A percentile compares a stretch with the other conserved stretches of the same genome.
These are phyloP conservation scores for Linanthus parryae DNA, from an alignment of 148 eudicot genomes.

Conservation along the genomic window DNA sequence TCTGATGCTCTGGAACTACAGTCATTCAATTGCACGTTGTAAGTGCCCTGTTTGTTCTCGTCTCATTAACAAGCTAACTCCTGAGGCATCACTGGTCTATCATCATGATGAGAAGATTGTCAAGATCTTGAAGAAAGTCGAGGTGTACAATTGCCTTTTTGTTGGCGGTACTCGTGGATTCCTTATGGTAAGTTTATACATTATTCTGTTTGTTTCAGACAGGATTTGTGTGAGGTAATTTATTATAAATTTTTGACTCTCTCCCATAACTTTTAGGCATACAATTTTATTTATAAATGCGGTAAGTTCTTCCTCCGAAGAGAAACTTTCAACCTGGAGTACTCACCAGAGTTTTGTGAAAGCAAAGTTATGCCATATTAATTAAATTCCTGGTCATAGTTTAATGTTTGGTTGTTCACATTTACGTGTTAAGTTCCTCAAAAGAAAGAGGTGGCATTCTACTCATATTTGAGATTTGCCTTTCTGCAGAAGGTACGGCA, in stretches of 20 bases:
- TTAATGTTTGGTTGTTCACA: neutral
- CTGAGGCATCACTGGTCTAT: conserved; percentile 21
- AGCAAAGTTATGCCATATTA: neutral
- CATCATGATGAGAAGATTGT: conserved; percentile 25
- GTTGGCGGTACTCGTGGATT: conserved; percentile 40
- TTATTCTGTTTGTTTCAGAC: neutral
- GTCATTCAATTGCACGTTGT: conserved; percentile 37
- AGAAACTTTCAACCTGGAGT: neutral
- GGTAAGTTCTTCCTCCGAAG: neutral
- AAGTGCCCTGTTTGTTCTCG: conserved; percentile 56
- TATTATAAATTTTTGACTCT: neutral
- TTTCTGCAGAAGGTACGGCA: conserved; percentile 27
- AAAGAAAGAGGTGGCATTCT: neutral
- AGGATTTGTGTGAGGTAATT: neutral
- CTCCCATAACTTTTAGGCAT: neutral
- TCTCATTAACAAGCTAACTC: conserved; percentile 31
- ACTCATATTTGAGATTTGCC: conserved; percentile 6
- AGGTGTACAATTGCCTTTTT: conserved; percentile 45
- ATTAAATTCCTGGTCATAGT: neutral
- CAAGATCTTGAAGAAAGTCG: conserved; percentile 31
- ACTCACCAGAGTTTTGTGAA: neutral
- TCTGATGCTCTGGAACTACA: conserved; percentile 42
- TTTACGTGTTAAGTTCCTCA: neutral
- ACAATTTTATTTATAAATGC: neutral
- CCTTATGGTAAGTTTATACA: conserved; percentile 26